A percentile compares a stretch with the other conserved stretches of the same genome.
These are phyloP conservation scores for Colletotrichum sp. DNA, from an alignment of 2,329 filamentous ascomycete species.

Conservation along the genomic window DNA sequence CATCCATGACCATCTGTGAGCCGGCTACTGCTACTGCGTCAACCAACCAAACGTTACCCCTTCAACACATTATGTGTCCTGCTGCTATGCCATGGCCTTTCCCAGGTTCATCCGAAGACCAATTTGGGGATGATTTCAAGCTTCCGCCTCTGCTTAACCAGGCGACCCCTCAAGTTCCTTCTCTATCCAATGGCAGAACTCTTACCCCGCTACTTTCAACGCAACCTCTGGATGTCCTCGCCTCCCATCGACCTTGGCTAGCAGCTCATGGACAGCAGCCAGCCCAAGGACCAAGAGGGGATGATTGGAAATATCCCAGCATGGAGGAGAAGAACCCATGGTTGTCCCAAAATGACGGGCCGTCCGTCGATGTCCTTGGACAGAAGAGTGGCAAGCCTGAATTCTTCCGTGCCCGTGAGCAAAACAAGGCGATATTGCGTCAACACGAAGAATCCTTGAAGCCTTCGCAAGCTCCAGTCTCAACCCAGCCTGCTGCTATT, in stretches of 20 bases:
- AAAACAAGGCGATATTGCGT: constrained; percentile 32
- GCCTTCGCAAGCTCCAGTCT: neutral
- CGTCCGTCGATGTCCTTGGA: constrained; percentile 34
- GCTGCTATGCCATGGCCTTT: neutral
- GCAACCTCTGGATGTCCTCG: neutral
- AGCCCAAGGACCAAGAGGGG: neutral
- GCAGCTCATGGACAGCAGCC: neutral
- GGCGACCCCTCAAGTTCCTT: neutral
- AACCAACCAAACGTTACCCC: neutral
- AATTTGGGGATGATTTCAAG: neutral
- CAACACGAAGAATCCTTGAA: neutral
- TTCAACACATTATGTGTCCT: neutral
- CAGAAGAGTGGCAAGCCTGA: constrained; percentile 41
- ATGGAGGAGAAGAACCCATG: neutral
- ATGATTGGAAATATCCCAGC: neutral
- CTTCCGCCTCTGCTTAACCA: neutral
- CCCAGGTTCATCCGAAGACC: neutral
- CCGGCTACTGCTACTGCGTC: neutral
- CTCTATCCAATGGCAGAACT: neutral
- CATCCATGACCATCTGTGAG: neutral
- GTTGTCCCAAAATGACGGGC: neutral
- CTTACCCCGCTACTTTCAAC: neutral
- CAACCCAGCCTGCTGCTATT: neutral
- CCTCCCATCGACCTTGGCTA: neutral
- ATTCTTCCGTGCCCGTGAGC: constrained; percentile 44